A percentile compares a stretch with the other conserved stretches of the same genome.
These are phyloP conservation scores for Pythium guiyangense DNA, from an alignment of 352 stramenopile species.

Conservation along the genomic window DNA sequence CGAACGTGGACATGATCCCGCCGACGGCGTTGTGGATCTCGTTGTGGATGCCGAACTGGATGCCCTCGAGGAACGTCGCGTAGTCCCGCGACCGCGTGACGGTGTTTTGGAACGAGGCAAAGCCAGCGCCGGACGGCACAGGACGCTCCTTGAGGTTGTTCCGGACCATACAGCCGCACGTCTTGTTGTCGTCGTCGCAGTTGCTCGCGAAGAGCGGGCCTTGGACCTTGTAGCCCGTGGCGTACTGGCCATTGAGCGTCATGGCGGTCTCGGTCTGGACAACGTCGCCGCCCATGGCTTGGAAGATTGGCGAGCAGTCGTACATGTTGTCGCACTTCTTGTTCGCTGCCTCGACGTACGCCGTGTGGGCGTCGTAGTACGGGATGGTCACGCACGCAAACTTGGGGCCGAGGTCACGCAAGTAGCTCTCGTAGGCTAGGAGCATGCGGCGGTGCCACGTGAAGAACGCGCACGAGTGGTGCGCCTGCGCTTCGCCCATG, in stretches of 20 bases:
- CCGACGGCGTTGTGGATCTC: slow-evolving; percentile 55
- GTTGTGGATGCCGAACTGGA: slow-evolving; percentile 63
- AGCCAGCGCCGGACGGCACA: slow-evolving; percentile 44
- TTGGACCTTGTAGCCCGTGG: slow-evolving; percentile 25
- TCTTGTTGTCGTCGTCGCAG: slow-evolving; percentile 36
- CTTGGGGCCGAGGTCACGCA: slow-evolving; percentile 45
- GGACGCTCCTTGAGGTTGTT: slow-evolving; percentile 29
- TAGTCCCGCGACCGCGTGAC: slow-evolving; percentile 52
- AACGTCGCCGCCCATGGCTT: slow-evolving; percentile 30
- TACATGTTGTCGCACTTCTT: slow-evolving; percentile 50
- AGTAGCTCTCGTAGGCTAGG: slow-evolving; percentile 56
- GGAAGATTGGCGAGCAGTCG: slow-evolving; percentile 60
- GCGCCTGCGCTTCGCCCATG: slow-evolving; percentile 37
- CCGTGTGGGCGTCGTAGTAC: slow-evolving; percentile 78
- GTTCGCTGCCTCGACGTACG: slow-evolving; percentile 40
- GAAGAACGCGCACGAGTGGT: slow-evolving; percentile 57
- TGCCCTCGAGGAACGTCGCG: slow-evolving; percentile 42
- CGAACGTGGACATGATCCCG: slow-evolving; percentile 41
- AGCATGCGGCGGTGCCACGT: slow-evolving; percentile 62
- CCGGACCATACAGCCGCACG: slow-evolving; percentile 34
- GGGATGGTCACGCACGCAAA: slow-evolving; percentile 66
- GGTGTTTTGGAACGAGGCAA: slow-evolving; percentile 39
- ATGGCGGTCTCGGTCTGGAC: slow-evolving; percentile 13
- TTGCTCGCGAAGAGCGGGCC: slow-evolving; percentile 20
- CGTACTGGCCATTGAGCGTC: slow-evolving; percentile 23